Evolutionary conservation across 2,329 filamentous ascomycete species (phyloP), one percentile per base, ranked within the genome.

Genomic region (Fusarium sp.): DNA sequence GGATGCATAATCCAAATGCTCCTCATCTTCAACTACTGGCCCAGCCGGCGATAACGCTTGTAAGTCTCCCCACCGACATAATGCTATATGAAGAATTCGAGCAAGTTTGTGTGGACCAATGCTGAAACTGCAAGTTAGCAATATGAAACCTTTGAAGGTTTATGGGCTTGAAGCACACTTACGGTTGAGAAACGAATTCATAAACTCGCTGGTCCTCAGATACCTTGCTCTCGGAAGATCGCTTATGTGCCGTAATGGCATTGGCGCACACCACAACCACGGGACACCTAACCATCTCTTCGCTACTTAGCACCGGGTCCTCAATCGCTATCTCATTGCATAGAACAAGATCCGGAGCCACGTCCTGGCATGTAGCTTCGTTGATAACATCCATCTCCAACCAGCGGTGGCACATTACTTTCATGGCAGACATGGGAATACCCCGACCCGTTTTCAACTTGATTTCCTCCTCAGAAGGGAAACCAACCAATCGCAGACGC

Each of bases 151-250:
- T 27, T 15, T 8, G 31, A 29, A 33, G 21, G 5, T 19, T 23
- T 49, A 7, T 1, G 35, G n/a, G 35, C 4, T 10, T 6, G 15
- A 5, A 6, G 15, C 3, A 10, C 21, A 79, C 81, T 75, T 68
- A 81, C 78, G 82, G 82, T 33, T 82, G 82, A 9, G 82, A 81
- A 33, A 83, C 78, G 56, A 82, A 82, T 57, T 83, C 82, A n/a
- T 81, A 77, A 4, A 82, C 73, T 14, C 73, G 73, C 21, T 56
- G 63, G 18, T 60, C 63, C n/a, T 67, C 69, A 15, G 57, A 60
- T 31, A 56, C 54, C 23, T 75, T 65, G 46, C 73, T 67, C 7
- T 67, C 72, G n/a, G 58, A 76, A 55, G 62, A 74, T 42, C 66
- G 55, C 15, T 69, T 70, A 44, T 80, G 78, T 3, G 80, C 82